Evolutionary conservation across 2,329 filamentous ascomycete genomes (phyloP), one percentile per base, ranked within the genome.

Genomic region (Sporothrix pseudoabietina): DNA sequence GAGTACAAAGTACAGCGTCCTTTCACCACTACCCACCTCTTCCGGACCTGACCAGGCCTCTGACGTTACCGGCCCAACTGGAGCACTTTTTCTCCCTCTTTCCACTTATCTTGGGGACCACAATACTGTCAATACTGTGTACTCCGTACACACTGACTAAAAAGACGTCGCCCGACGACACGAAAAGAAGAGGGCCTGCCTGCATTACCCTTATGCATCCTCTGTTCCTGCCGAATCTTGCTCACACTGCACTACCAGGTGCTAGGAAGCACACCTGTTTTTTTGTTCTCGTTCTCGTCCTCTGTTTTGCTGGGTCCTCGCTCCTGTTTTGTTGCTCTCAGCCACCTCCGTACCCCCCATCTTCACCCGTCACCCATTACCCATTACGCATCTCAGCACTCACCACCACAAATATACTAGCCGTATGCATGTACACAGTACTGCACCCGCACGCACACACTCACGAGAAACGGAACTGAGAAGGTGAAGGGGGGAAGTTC

Each of bases 341-440:
- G 70, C 57, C 70, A 71, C 70, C 70, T 65, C 70, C 69, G 57
- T 71, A n/a, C 70, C 30, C 70, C 70, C 44, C 41, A 30, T 22
- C 52, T 10, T 55, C 22, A 52, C 14, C 35, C 35, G 3, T 35
- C 22, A 55, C 52, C 2, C 44, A 49, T 55, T 9, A 52, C 14
- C 35, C 35, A 35, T 35, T 9, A 55, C 52, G 3, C 44, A 49
- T 19, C 44, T 59, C 55, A 59, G 55, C 30, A 32, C 52, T 44
- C 49, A 44, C n/a, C 49, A 44, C n/a, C 44, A 49, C 44, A 14
- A 14, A 49, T 14, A 49, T 26, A 14, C 44, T 49, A 14, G 12
- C 4, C 19, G 12, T 65, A 8, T 65, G 26, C 3, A 14, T 54
- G 52, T 54, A 26, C 52, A 9, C 26, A 26, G 26, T 52, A 61